phyloP scores from a whole-genome alignment of 2,329 filamentous ascomycete genomes.

The Colletotrichum shisoi region DNA sequence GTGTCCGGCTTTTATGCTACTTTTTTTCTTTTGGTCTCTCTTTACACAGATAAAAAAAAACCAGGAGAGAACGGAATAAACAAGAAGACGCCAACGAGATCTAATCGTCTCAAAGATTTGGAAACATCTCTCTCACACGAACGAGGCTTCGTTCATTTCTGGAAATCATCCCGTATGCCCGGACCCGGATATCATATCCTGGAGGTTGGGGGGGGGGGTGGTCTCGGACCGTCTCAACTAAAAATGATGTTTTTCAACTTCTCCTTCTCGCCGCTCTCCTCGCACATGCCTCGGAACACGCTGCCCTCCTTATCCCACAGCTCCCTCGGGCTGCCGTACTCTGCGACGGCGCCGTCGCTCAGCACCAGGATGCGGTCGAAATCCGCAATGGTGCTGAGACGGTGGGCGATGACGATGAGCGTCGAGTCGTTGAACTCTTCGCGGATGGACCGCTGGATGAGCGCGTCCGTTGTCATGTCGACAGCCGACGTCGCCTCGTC shows the following conservation, averaged over 20 bases:
- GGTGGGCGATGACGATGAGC: slow-evolving; percentile 77
- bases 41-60: neutral
- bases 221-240: slow-evolving; percentile 25
- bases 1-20: neutral
- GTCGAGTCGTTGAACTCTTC: slow-evolving; percentile 75
- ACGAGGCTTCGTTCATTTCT: neutral
- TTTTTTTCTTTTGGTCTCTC: neutral
- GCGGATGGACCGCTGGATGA: slow-evolving; percentile 77
- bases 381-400: slow-evolving; percentile 78
- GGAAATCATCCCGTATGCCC: too few species aligned
- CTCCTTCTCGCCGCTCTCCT: slow-evolving; percentile 67
- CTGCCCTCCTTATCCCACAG: slow-evolving; percentile 64
- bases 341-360: slow-evolving; percentile 70
- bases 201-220: neutral
- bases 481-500: slow-evolving; percentile 83
- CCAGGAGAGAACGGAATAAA: neutral
- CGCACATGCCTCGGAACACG: slow-evolving; percentile 70
- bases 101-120: neutral
- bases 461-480: slow-evolving; percentile 76
- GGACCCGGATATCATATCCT: neutral
- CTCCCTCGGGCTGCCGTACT: slow-evolving; percentile 71
- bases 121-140: neutral
- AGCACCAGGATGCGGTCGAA: slow-evolving; percentile 79
- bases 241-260: slow-evolving; percentile 59
- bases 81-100: neutral